These are phyloP conservation scores for Calocera viscosa DNA, from an alignment of 768 basidiomycete genomes.

Conservation along the genomic window DNA sequence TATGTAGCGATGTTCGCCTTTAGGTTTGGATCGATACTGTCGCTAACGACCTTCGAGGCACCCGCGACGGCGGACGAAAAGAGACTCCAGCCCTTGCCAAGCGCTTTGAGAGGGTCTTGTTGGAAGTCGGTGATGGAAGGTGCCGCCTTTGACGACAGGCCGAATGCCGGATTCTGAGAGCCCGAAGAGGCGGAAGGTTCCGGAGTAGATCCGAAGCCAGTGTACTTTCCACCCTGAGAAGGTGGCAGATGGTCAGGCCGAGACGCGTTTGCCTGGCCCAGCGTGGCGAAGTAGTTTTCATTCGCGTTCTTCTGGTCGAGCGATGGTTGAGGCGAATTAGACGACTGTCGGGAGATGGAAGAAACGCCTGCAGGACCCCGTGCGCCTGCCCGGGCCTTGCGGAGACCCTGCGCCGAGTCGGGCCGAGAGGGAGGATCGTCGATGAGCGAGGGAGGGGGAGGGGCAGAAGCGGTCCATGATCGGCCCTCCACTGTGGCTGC, in stretches of 20 bases:
- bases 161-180: constrained; percentile 52
- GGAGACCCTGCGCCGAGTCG: constrained; percentile 65
- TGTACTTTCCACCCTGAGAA: constrained; percentile 85
- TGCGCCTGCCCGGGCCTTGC: constrained; percentile 68
- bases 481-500: constrained; percentile 62
- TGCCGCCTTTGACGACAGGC: constrained; percentile 63
- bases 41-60: constrained; percentile 65
- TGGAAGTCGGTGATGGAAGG: constrained; percentile 74
- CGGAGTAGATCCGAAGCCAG: constrained; percentile 85
- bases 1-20: constrained; percentile 54
- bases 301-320: constrained; percentile 63
- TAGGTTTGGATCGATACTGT: constrained; percentile 67
- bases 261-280: constrained; percentile 70
- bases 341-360: constrained; percentile 37
- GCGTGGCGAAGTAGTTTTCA: constrained; percentile 70
- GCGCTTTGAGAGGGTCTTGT: constrained; percentile 69
- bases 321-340: constrained; percentile 43
- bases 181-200: constrained; percentile 33
- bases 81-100: constrained; percentile 94
- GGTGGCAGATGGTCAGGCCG: constrained; percentile 74
- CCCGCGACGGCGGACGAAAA: constrained; percentile 74
- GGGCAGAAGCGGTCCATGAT: constrained; percentile 64
- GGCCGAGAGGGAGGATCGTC: constrained; percentile 43
- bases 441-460: constrained; percentile 32
- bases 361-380: constrained; percentile 40